Percentiles rank a stretch among this genome's conserved stretches.
Conservation (phyloP, 2,329 filamentous ascomycete genomes). For the Paraphoma chrysanthemicola region DNA sequence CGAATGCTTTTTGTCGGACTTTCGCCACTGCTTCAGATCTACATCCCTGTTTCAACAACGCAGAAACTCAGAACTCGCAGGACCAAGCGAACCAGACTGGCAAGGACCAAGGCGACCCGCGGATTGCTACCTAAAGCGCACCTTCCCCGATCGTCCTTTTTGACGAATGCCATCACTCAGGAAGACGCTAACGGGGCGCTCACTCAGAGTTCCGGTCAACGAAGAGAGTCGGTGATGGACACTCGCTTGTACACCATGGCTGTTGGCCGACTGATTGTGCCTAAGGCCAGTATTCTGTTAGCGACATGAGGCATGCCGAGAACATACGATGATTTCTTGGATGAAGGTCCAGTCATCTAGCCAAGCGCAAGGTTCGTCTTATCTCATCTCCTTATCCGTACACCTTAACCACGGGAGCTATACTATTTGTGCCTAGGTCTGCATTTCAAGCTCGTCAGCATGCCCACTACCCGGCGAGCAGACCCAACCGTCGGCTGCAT, state of each 20-base stretch:
- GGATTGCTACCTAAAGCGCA: no score
- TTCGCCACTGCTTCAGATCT: background rate
- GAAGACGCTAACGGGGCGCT: background rate
- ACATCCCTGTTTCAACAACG: background rate
- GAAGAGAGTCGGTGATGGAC: background rate
- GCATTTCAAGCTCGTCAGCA: background rate
- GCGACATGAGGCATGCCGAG: background rate
- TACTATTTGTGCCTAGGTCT: background rate
- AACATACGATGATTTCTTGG: background rate
- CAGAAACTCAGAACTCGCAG: no score
- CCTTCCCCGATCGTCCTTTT: no score
- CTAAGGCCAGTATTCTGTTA: background rate
- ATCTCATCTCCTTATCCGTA: background rate
- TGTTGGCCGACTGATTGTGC: background rate
- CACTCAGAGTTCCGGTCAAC: background rate
- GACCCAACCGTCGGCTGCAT: background rate
- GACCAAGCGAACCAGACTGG: no score
- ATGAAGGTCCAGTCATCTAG: background rate
- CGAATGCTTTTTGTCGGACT: background rate
- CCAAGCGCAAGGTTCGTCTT: background rate
- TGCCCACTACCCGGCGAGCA: background rate
- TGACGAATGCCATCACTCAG: no score
- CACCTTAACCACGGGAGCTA: background rate
- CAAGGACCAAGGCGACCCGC: no score
- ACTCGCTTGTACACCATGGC: background rate